Evolutionary conservation across 225 moss, liverwort and hornwort species (phyloP).

Genomic region (Physcomitrellopsis africana): DNA sequence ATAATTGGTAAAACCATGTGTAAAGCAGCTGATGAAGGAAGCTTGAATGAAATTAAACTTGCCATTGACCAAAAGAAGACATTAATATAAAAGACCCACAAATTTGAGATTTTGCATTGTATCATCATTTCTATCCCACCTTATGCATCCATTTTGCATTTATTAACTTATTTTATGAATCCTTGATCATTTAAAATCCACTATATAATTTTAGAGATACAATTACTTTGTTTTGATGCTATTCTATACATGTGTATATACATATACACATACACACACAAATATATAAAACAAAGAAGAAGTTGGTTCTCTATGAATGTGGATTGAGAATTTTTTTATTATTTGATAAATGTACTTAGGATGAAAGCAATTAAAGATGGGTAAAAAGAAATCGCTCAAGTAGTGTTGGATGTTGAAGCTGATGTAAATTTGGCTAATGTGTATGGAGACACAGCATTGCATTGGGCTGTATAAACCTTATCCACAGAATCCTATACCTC

Average conservation of each 20-base stretch:
- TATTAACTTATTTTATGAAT: neutral
- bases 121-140: slow-evolving; percentile 14
- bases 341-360: slow-evolving; percentile 17
- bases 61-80: slow-evolving; percentile 49
- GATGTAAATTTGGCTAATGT: slow-evolving; percentile 58
- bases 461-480: slow-evolving; percentile 68
- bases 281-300: too few species aligned
- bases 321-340: too few species aligned
- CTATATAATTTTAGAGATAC: too few species aligned
- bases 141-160: slow-evolving; percentile 1
- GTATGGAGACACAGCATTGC: slow-evolving; percentile 70
- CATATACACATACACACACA: neutral
- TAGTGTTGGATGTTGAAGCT: slow-evolving; percentile 55
- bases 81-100: slow-evolving; percentile 67
- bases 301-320: too few species aligned
- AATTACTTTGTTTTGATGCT: too few species aligned
- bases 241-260: too few species aligned
- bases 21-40: slow-evolving; percentile 70
- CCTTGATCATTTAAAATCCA: too few species aligned
- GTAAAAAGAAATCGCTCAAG: slow-evolving; percentile 49
- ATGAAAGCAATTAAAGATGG: slow-evolving; percentile 73
- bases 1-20: slow-evolving; percentile 71
- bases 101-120: slow-evolving; percentile 75
- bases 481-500: neutral
- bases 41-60: slow-evolving; percentile 59